Evolutionary conservation across 1,284 basidiomycete genomes (phyloP).

Genomic region (Cutaneotrichosporon cutaneum): DNA sequence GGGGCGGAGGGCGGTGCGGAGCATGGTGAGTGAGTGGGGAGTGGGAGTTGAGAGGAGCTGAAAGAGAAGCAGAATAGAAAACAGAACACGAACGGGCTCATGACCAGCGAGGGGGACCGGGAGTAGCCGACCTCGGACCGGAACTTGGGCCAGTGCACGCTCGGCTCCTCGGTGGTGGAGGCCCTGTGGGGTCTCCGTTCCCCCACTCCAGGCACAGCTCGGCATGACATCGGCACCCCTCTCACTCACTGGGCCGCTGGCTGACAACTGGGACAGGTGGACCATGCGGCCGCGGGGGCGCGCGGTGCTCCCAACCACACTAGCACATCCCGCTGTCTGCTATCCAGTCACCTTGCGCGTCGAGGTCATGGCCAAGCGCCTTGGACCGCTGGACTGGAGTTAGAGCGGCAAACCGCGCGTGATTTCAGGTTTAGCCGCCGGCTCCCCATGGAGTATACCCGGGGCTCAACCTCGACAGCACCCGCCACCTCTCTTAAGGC

Average conservation of each 20-base stretch:
- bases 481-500: background rate
- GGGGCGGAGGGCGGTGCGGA: constrained; percentile 1
- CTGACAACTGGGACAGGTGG: background rate
- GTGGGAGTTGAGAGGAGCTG: background rate
- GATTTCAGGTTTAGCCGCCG: background rate
- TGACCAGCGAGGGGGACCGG: too few relatives aligned
- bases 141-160: constrained; percentile 9
- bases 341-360: too few relatives aligned
- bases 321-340: too few relatives aligned
- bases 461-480: background rate
- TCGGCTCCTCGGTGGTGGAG: background rate
- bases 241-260: too few relatives aligned
- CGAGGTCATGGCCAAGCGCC: too few relatives aligned
- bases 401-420: background rate
- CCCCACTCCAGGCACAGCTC: background rate
- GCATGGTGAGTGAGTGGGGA: background rate
- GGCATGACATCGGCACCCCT: background rate
- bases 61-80: background rate
- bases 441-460: background rate
- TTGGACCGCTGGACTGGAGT: background rate
- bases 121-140: constrained; percentile 10
- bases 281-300: background rate
- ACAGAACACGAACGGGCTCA: too few relatives aligned
- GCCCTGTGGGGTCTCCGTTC: background rate
- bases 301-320: background rate